Conservation (phyloP, 169 alveolate species). For the Perkinsus chesapeaki region DNA sequence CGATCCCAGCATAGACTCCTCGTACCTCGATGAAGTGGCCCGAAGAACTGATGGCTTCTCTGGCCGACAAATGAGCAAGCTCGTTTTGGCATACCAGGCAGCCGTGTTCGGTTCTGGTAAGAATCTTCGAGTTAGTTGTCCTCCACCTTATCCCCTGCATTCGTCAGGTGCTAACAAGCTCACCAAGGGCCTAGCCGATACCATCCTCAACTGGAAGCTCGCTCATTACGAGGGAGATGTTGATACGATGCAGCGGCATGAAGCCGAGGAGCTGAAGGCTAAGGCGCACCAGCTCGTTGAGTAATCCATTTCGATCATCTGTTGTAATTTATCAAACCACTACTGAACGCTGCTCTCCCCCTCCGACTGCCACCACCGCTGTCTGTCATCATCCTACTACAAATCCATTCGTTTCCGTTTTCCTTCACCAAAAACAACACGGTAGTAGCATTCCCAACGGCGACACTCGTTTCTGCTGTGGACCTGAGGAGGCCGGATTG, state of each 20-base stretch:
- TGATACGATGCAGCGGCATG: conserved; percentile 18
- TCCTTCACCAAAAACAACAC: not conserved
- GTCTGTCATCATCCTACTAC: not conserved
- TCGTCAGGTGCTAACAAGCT: conserved; percentile 32
- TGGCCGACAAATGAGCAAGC: conserved; percentile 88
- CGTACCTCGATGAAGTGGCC: conserved; percentile 61
- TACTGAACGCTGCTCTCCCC: conserved; percentile 15
- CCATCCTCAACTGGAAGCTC: conserved; percentile 57
- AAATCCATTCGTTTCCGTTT: not conserved
- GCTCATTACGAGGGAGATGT: conserved; percentile 26
- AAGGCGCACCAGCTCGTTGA: not conserved
- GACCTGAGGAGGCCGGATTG: not conserved
- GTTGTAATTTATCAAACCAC: conserved; percentile 11
- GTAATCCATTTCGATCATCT: conserved; percentile 9
- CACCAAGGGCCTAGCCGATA: conserved; percentile 59
- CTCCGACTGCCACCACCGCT: conserved; percentile 4
- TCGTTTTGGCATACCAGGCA: conserved; percentile 57
- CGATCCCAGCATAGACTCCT: conserved; percentile 61
- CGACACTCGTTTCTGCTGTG: conserved; percentile 2
- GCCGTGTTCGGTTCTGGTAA: conserved; percentile 60
- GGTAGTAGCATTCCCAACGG: not conserved
- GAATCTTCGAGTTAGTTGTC: not conserved
- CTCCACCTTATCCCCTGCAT: not conserved
- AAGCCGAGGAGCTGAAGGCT: conserved; percentile 13
- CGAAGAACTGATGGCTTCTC: conserved; percentile 81